Evolutionary conservation across 2,329 filamentous ascomycete genomes (phyloP).

Genomic region (Colletotrichum tofieldiae): DNA sequence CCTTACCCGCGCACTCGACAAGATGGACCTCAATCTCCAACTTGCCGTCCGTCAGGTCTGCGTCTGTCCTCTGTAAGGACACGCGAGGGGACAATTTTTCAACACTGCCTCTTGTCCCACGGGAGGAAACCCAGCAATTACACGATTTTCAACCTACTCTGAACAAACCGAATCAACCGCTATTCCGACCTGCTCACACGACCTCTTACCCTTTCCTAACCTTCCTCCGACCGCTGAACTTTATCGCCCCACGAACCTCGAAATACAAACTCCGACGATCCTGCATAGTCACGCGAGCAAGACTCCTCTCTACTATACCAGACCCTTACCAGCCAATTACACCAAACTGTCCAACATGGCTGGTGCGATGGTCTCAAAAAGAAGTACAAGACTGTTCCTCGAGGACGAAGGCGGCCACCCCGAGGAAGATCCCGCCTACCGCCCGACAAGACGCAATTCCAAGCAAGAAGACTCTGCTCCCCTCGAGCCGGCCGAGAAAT

Average conservation of each 20-base stretch:
- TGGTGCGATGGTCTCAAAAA: slow-evolving; percentile 42
- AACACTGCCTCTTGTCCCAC: slow-evolving; percentile 35
- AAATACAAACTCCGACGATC: slow-evolving; percentile 7
- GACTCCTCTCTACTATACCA: neutral
- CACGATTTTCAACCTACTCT: slow-evolving; percentile 13
- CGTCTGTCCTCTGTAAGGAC: slow-evolving; percentile 38
- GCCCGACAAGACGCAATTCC: slow-evolving; percentile 30
- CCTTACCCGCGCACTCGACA: slow-evolving; percentile 35
- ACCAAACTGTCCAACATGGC: slow-evolving; percentile 17
- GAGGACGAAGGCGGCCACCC: slow-evolving; percentile 39
- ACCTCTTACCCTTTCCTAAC: slow-evolving; percentile 37
- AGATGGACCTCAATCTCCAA: slow-evolving; percentile 44
- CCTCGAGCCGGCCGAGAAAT: slow-evolving; percentile 29
- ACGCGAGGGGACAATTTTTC: slow-evolving; percentile 34
- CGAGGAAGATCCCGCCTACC: slow-evolving; percentile 36
- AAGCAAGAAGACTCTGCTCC: slow-evolving; percentile 35
- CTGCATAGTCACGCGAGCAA: slow-evolving; percentile 35
- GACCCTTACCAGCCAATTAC: neutral
- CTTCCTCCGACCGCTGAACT: slow-evolving; percentile 6
- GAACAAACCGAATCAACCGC: slow-evolving; percentile 16
- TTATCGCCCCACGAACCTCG: neutral
- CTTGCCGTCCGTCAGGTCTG: slow-evolving; percentile 43
- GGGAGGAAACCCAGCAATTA: slow-evolving; percentile 18
- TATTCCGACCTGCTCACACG: slow-evolving; percentile 36
- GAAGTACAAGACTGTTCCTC: slow-evolving; percentile 41